A percentile compares a stretch with the other conserved stretches of the same genome.
Evolutionary conservation across 108 stramenopile genomes (phyloP).

Genomic region (Chaetoceros muelleri): DNA sequence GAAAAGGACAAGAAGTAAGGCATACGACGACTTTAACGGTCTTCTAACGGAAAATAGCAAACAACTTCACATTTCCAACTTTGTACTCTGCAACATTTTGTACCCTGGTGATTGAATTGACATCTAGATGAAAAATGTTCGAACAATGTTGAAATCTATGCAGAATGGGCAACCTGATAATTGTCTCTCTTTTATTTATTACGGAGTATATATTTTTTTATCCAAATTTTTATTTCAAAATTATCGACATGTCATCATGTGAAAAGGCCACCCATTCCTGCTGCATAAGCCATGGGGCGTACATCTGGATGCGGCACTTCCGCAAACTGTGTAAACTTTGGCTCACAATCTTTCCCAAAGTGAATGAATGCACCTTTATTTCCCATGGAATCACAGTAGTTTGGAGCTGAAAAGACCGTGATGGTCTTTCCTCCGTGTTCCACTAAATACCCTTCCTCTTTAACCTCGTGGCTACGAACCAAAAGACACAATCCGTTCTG

Average conservation of each 20-base stretch:
- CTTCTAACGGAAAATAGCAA: no score
- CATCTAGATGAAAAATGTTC: no score
- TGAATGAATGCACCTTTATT: constrained; percentile 98
- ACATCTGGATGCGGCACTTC: constrained; percentile 92
- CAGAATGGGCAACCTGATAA: no score
- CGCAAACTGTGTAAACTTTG: constrained; percentile 83
- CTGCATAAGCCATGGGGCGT: constrained; percentile 97
- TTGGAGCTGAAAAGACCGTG: constrained; percentile 97
- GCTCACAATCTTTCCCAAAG: constrained; percentile 64
- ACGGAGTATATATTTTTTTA: no score
- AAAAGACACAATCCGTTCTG: constrained; percentile 73
- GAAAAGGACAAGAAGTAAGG: no score
- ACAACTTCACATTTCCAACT: no score
- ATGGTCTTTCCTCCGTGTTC: constrained; percentile 99
- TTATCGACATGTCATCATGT: constrained; percentile 15
- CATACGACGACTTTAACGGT: no score
- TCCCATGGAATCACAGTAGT: constrained; percentile 99
- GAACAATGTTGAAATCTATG: no score
- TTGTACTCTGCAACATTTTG: no score
- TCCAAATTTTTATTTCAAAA: no score
- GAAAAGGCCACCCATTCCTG: constrained; percentile 79
- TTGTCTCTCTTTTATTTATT: no score
- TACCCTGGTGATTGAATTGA: no score
- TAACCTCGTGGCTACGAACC: constrained; percentile 94
- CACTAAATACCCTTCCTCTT: constrained; percentile 97